Base-by-base conservation (phyloP, 2,329 filamentous ascomycete species). In the Venturia pyrina region DNA sequence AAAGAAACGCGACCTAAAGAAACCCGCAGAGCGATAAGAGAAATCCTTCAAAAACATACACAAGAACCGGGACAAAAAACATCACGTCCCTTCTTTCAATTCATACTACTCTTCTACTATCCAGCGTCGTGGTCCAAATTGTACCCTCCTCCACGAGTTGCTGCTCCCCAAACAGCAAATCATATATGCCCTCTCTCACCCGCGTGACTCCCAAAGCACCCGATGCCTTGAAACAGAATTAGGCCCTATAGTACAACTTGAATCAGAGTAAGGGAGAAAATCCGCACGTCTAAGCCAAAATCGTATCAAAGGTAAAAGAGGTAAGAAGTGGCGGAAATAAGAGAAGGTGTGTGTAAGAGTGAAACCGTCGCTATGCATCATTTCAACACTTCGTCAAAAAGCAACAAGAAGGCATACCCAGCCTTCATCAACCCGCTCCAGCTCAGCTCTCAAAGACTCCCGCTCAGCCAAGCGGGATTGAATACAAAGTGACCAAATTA, bases 291-390 rank as follows among this genome's bases (percentile, higher is more conserved):
- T 28, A 28, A 15, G 21, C 48, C 48, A 28, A 24, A 15, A 53
- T 28, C 21, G 17, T 17, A 28, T 43, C 2, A 28, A 15, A 21
- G 21, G 21, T 53, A 15, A 28, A 53, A 50, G 10, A 15, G 48
- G 21, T 53, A 53, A 28, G 21, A 15, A 15, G 21, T 28, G 48
- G 48, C 48, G 21, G 15, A 28, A 28, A 53, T 53, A 53, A 53
- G 4, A 28, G 21, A 50, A 37, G 32, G 32, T 59, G 53, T 37
- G 53, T 37, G 53, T 59, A 21, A 8, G 17, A 59, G 46, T 37
- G 17, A 59, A 37, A 59, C 53, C 53, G 15, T 59, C 53, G 53
- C 53, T 59, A 59, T 59, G 53, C 53, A 59, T 59, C 53, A 59
- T 59, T 59, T 32, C 53, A 37, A 59, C 53, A 59, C 15, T 19